A percentile compares a stretch with the other conserved stretches of the same genome.
Evolutionary conservation across 2,329 filamentous ascomycete species (phyloP).

Genomic region (Fusarium chlamydosporum): DNA sequence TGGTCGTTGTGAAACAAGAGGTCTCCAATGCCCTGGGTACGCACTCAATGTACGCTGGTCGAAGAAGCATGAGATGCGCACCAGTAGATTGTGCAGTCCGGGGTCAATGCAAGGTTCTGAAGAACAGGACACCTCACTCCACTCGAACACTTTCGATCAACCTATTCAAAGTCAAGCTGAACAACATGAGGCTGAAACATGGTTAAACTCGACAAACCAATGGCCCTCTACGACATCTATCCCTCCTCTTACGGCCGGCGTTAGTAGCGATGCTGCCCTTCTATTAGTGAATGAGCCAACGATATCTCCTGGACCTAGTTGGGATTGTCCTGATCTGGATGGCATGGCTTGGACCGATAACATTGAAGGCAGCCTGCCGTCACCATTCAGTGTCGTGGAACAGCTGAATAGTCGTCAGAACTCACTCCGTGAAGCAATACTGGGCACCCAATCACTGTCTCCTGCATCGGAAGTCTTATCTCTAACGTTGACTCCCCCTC

Average conservation of each 20-base stretch:
- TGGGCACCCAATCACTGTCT: no score
- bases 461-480: no score
- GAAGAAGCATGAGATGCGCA: conserved; percentile 1
- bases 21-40: conserved; percentile 10
- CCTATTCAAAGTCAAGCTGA: no score
- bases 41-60: conserved; percentile 15
- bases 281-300: neutral
- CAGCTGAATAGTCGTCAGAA: neutral
- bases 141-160: no score
- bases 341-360: neutral
- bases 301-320: neutral
- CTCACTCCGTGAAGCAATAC: neutral
- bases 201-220: neutral
- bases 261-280: neutral
- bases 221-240: neutral
- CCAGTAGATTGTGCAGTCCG: neutral
- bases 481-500: neutral
- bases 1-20: neutral
- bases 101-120: neutral
- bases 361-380: neutral
- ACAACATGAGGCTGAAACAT: neutral
- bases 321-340: neutral
- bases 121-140: neutral
- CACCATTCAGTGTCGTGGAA: neutral
- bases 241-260: neutral